Percentiles rank a stretch among this genome's conserved stretches.
phyloP scores from a whole-genome alignment of 2,329 filamentous ascomycete species.

The Cladobotryum protrusum region DNA sequence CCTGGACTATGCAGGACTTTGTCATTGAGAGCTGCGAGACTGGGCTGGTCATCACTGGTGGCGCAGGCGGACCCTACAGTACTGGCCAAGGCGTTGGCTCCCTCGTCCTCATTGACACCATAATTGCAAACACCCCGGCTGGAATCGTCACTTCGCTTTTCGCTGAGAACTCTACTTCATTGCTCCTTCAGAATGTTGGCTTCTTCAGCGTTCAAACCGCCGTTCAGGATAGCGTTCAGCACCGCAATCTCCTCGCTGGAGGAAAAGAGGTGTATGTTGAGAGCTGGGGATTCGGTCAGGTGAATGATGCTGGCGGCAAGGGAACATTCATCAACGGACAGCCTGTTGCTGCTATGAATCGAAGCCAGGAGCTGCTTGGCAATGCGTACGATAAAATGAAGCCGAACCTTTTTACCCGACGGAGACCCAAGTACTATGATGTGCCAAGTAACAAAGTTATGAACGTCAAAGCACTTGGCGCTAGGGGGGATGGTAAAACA shows the following conservation, averaged over 20 bases:
- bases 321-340: background rate
- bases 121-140: background rate
- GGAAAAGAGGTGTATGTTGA: background rate
- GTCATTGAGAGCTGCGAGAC: constrained; percentile 29
- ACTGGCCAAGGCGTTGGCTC: constrained; percentile 16
- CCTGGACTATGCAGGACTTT: constrained; percentile 57
- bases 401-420: background rate
- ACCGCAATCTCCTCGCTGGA: background rate
- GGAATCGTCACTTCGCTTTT: constrained; percentile 6
- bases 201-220: background rate
- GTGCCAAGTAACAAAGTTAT: background rate
- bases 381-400: background rate
- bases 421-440: constrained; percentile 4
- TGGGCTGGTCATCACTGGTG: constrained; percentile 42
- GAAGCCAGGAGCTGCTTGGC: background rate
- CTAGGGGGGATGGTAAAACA: too few species aligned
- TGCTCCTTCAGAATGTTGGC: constrained; percentile 11
- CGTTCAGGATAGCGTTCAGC: background rate
- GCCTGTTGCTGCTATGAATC: background rate
- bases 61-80: constrained; percentile 7
- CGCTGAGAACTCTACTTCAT: constrained; percentile 13
- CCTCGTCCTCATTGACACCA: constrained; percentile 1
- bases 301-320: background rate
- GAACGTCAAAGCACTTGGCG: background rate
- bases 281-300: background rate